These are phyloP conservation scores for Leishmania tropica DNA, from an alignment of 208 protist genomes.

Conservation along the genomic window DNA sequence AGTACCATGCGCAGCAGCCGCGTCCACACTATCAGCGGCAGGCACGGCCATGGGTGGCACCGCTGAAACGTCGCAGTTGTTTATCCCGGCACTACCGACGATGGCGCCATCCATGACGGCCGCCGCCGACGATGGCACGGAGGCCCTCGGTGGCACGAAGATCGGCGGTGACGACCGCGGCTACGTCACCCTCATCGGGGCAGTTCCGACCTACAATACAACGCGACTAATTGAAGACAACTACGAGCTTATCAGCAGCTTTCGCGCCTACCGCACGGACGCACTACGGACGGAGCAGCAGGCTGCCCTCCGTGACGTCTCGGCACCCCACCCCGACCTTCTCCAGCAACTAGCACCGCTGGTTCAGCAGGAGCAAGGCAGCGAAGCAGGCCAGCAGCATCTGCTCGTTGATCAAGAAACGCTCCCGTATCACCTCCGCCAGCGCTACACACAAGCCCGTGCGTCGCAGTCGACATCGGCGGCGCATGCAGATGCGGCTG, in stretches of 20 bases:
- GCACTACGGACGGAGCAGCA: slow-evolving; percentile 50
- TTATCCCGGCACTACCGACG: slow-evolving; percentile 62
- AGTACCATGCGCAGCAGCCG: not conserved
- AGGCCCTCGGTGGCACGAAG: slow-evolving; percentile 62
- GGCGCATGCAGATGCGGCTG: slow-evolving; percentile 1
- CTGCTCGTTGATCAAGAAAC: slow-evolving; percentile 58
- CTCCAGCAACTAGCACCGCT: slow-evolving; percentile 59
- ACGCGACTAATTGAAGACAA: slow-evolving; percentile 69
- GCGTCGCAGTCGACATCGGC: slow-evolving; percentile 4
- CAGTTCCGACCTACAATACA: slow-evolving; percentile 63
- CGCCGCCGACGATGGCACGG: slow-evolving; percentile 60
- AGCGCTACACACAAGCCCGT: slow-evolving; percentile 8
- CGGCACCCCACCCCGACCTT: slow-evolving; percentile 75
- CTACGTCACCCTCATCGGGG: slow-evolving; percentile 65
- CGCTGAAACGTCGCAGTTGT: slow-evolving; percentile 19
- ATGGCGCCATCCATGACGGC: slow-evolving; percentile 79
- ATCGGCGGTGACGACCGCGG: slow-evolving; percentile 55
- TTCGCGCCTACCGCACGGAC: slow-evolving; percentile 78
- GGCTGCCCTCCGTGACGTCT: slow-evolving; percentile 40
- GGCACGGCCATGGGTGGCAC: not conserved
- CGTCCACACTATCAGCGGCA: not conserved
- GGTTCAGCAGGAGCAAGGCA: slow-evolving; percentile 23
- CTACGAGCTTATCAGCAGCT: slow-evolving; percentile 84
- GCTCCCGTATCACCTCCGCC: slow-evolving; percentile 44
- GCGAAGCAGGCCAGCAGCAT: slow-evolving; percentile 25